Evolutionary conservation across 306 rosid genomes (phyloP).

Genomic region (Vigna angularis): DNA sequence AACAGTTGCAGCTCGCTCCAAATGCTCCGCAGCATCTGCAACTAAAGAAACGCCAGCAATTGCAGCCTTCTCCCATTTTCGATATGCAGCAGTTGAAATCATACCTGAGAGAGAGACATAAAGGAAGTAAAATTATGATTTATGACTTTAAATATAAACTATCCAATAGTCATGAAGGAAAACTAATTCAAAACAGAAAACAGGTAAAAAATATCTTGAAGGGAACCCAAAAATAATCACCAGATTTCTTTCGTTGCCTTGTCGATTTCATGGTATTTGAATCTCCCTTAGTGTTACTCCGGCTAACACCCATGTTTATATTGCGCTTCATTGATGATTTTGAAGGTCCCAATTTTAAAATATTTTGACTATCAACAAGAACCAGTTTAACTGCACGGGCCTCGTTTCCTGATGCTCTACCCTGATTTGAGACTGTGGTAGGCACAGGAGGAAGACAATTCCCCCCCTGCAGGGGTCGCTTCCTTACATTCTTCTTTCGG

Average conservation of each 20-base stretch:
- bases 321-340: constrained; percentile 79
- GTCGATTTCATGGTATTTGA: constrained; percentile 73
- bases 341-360: constrained; percentile 83
- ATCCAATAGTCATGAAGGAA: constrained; percentile 15
- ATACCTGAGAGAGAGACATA: constrained; percentile 54
- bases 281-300: constrained; percentile 77
- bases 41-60: constrained; percentile 98
- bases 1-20: constrained; percentile 76
- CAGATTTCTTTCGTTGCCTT: constrained; percentile 87
- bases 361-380: constrained; percentile 88
- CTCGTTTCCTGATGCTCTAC: constrained; percentile 72
- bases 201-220: constrained; percentile 21
- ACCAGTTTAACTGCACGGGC: constrained; percentile 73
- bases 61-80: constrained; percentile 99
- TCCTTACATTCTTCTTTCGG: constrained; percentile 83
- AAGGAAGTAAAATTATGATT: background rate
- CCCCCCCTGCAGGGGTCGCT: constrained; percentile 75
- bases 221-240: constrained; percentile 53
- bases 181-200: constrained; percentile 30
- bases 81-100: constrained; percentile 79
- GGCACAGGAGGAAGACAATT: constrained; percentile 62
- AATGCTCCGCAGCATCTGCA: constrained; percentile 99
- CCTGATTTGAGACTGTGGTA: constrained; percentile 65
- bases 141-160: constrained; percentile 6
- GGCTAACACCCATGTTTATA: constrained; percentile 71